These are phyloP conservation scores for Solanum pennellii DNA, from an alignment of 257 asterid species.

Conservation along the genomic window DNA sequence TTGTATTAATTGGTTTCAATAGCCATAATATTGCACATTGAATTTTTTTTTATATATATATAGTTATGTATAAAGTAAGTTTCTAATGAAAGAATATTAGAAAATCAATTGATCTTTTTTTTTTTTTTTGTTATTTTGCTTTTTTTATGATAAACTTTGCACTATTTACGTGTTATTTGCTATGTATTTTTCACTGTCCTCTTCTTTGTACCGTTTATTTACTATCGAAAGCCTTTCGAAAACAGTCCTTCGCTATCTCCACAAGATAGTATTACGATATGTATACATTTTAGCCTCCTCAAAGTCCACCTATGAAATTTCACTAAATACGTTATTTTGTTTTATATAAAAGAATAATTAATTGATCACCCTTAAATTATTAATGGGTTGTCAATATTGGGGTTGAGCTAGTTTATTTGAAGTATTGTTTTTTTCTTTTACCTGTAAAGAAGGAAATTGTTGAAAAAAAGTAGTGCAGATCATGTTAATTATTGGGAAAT, in stretches of 20 bases:
- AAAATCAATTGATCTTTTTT: not conserved
- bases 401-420: not conserved
- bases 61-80: not conserved
- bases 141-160: not conserved
- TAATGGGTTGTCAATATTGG: not conserved
- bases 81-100: not conserved
- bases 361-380: not conserved
- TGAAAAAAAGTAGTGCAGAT: conserved; percentile 16
- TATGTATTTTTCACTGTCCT: too few species aligned
- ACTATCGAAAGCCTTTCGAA: not conserved
- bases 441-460: conserved; percentile 31
- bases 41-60: too few species aligned
- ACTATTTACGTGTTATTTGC: not conserved
- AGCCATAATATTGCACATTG: not conserved
- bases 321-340: not conserved
- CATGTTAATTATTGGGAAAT: not conserved
- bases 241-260: too few species aligned
- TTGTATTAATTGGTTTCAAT: not conserved
- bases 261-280: too few species aligned
- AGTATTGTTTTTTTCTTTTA: not conserved
- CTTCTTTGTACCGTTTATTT: too few species aligned
- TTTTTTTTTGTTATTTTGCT: not conserved
- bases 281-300: not conserved
- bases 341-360: not conserved
- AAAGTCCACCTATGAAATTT: accelerated